Evolutionary conservation across 495 filamentous ascomycete species (phyloP), one percentile per base, ranked within the genome.

Genomic region (Neurospora sp.): DNA sequence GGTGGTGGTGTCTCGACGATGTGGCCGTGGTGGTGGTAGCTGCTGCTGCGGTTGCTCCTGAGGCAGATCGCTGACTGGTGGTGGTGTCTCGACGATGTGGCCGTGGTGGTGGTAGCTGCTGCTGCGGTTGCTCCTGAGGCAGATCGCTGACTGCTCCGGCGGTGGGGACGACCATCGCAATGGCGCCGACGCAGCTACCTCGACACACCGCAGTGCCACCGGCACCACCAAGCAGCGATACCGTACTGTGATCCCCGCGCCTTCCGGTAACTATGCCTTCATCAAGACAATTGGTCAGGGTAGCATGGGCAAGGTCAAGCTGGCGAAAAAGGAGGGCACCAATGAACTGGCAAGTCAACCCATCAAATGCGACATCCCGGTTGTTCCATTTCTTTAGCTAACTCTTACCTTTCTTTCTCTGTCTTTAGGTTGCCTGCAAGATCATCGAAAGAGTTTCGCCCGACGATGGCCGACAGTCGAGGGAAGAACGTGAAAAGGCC

Each of bases 231-330:
- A 85, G 76, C 82, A 87, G 39, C 89, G 90, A 73, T 89, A 93
- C 75, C 88, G 94, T 73, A 96, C 93, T 42, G 93, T 92, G 53
- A 93, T 96, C 76, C 90, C 89, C 40, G 93, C 94, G 5, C 89
- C 88, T 38, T 93, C 93, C 3, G 94, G 94, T 53, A 89, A 93
- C 83, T 99, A 94, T 92, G 87, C 92, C 37, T 86, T 99, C 68
- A 96, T 95, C 27, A 98, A 99, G 85, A 99, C 96, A 3, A 96
- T 99, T 73, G 96, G 96, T 68, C 94, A 94, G 71, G 96, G 96
- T 12, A 98, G 95, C 80, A 99, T 99, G 96, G 93, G 93, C 37
- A 96, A 97, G 81, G 93, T 97, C 44, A 97, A 97, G 81, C 83
- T 97, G 70, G 93, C 93, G 18, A 92, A 90, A 75, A 94, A 91